These are phyloP conservation scores for Chaetomiaceae sp. DNA, from an alignment of 2,329 filamentous ascomycete genomes.

Conservation along the genomic window DNA sequence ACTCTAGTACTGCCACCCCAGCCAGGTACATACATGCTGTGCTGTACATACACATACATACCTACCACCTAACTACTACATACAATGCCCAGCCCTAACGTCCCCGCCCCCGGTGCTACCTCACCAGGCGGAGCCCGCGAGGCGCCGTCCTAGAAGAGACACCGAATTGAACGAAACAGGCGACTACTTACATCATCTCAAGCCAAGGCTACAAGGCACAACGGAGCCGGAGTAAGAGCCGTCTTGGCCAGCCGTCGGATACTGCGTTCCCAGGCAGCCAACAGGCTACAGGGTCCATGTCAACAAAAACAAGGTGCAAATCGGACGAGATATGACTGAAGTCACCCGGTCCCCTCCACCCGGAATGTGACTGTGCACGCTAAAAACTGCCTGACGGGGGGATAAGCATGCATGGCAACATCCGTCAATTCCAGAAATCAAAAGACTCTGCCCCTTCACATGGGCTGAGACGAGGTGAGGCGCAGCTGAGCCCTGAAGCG, in stretches of 20 bases:
- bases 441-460: background rate
- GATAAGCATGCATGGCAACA: background rate
- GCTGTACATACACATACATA: too few species aligned
- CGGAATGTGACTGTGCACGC: background rate
- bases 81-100: too few species aligned
- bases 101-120: background rate
- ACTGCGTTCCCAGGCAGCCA: too few species aligned
- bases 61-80: too few species aligned
- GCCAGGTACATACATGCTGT: too few species aligned
- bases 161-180: constrained; percentile 1
- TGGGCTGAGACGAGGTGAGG: constrained; percentile 9
- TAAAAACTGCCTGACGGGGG: background rate
- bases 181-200: background rate
- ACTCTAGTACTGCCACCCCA: too few species aligned
- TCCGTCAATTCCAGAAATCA: background rate
- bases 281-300: too few species aligned
- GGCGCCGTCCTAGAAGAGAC: background rate
- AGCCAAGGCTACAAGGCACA: too few species aligned
- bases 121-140: background rate
- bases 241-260: constrained; percentile 1
- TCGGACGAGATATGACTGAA: too few species aligned
- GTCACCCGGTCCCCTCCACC: background rate
- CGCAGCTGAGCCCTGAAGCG: constrained; percentile 9
- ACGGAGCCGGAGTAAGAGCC: background rate
- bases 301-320: background rate